Conservation (phyloP, 202 grass and related monocot species). For the Panicum virgatum region DNA sequence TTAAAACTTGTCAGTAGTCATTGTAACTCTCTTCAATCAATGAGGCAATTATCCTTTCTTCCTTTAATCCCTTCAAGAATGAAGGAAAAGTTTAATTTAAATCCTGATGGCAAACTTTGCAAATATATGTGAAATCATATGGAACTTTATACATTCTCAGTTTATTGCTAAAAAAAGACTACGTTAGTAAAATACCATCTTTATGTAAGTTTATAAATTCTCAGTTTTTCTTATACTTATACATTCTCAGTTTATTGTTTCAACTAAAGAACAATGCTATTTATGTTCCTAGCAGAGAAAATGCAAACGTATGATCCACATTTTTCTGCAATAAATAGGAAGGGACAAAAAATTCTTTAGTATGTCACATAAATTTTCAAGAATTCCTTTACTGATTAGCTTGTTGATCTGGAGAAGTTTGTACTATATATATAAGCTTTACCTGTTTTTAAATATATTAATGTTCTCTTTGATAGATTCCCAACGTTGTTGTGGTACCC, state of each 20-base stretch:
- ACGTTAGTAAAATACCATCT: no score
- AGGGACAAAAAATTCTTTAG: no score
- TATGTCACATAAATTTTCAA: neutral
- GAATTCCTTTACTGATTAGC: neutral
- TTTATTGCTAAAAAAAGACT: neutral
- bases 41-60: neutral
- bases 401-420: neutral
- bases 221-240: no score
- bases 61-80: neutral
- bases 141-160: neutral
- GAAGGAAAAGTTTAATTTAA: neutral
- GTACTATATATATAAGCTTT: neutral
- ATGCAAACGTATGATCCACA: neutral
- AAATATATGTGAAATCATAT: neutral
- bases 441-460: slow-evolving; percentile 58
- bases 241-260: neutral
- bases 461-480: slow-evolving; percentile 67
- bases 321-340: neutral
- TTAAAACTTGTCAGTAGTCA: neutral
- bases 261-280: neutral
- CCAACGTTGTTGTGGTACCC: slow-evolving; percentile 52
- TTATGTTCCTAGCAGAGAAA: neutral
- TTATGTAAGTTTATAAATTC: no score
- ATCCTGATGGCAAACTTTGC: neutral
- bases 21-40: neutral